Evolutionary conservation across 257 asterid species (phyloP), one percentile per base, ranked within the genome.

Genomic region (Catharanthus roseus): DNA sequence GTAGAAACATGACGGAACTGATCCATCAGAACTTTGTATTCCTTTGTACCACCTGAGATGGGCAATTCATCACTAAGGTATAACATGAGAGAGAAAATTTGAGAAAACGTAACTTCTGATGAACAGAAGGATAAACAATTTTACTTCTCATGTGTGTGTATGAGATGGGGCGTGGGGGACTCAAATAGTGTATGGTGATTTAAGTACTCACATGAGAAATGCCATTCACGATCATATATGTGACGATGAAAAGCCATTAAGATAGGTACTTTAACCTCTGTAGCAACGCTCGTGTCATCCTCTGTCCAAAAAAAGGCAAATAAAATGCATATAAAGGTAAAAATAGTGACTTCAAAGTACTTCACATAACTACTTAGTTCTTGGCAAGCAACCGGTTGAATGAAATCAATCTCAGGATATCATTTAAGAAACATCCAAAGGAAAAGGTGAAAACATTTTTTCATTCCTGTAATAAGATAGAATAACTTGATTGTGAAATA

Each of bases 201-300:
- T 38, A 38, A n/a, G 54, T 11, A 79, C 99, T 93, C 82, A 91
- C 99, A 93, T 71, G 96, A 78, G 83, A 93, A 93, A 68, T 89
- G 96, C 97, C 97, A 93, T 64, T 91, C 95, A 34, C 81, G 82
- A 75, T 93, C 88, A 71, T 87, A 91, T 71, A 93, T 78, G 77
- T 89, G 95, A 33, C 78, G 95, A 78, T 93, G 96, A 76, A 93
- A 93, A 76, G 84, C 84, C 79, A 82, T 85, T 85, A 93, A 78
- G 78, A 93, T 89, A 66, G 99, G 96, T 56, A 88, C 92, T 85
- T 93, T 93, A 63, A 89, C 86, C 70, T 89, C 97, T 8, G 92
- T 85, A 39, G 80, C 86, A 72, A 93, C 84, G 87, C 96, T 93
- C 38, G 96, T 93, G 74, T 93, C 99, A 71, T 95, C 99, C 97